A percentile compares a stretch with the other conserved stretches of the same genome.
These are phyloP conservation scores for Cryptosporidium sp. DNA, from an alignment of 169 alveolate genomes.

Conservation along the genomic window DNA sequence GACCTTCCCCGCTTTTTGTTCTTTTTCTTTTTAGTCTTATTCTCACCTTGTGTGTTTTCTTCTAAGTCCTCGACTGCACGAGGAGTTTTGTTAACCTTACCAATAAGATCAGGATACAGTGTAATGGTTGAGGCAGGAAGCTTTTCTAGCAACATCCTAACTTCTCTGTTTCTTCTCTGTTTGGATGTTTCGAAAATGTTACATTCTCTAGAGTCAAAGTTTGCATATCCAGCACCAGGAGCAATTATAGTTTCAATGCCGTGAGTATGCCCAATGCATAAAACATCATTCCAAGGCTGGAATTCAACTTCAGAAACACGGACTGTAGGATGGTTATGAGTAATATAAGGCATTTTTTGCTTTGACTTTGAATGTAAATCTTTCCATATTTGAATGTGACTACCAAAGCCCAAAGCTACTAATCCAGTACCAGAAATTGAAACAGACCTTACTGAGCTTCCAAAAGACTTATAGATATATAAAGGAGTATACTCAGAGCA, in stretches of 20 bases:
- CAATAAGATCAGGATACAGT: constrained; percentile 87
- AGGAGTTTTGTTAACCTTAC: constrained; percentile 87
- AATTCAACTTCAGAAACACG: constrained; percentile 85
- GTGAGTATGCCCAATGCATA: constrained; percentile 91
- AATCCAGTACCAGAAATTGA: constrained; percentile 88
- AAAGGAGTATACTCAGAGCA: constrained; percentile 78
- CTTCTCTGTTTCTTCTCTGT: constrained; percentile 90
- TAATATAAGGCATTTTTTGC: constrained; percentile 89
- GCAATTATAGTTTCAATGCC: constrained; percentile 91
- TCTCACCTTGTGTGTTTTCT: constrained; percentile 78
- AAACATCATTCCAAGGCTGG: constrained; percentile 94
- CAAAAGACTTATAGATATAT: constrained; percentile 76
- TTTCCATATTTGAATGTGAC: constrained; percentile 89
- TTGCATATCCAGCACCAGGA: constrained; percentile 96
- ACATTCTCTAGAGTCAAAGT: constrained; percentile 90
- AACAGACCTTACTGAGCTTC: constrained; percentile 79
- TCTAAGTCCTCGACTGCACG: constrained; percentile 84
- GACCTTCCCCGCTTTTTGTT: constrained; percentile 71
- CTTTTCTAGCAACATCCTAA: constrained; percentile 91
- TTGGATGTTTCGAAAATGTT: constrained; percentile 89
- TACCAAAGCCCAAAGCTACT: constrained; percentile 84
- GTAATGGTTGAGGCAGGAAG: constrained; percentile 93
- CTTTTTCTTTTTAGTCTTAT: constrained; percentile 28
- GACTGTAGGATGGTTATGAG: constrained; percentile 82
- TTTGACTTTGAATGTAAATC: constrained; percentile 83